Percentiles rank a stretch among this genome's conserved stretches.
These are phyloP conservation scores for Collybia nuda DNA, from an alignment of 768 basidiomycete genomes.

Conservation along the genomic window DNA sequence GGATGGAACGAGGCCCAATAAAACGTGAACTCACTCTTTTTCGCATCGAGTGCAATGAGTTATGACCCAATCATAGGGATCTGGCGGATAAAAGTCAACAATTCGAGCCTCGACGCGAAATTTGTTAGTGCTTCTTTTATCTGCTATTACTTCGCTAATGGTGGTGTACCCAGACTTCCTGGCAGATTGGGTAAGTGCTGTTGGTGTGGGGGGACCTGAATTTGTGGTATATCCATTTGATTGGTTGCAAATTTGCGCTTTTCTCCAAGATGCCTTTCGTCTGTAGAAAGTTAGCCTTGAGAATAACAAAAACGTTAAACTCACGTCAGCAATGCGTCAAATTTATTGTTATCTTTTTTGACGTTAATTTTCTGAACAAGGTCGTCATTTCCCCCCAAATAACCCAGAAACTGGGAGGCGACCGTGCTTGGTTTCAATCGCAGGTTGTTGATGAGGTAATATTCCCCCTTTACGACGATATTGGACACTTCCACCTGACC, in stretches of 20 bases:
- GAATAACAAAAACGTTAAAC: slow-evolving; percentile 8
- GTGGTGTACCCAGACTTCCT: slow-evolving; percentile 9
- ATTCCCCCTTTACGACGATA: slow-evolving; percentile 36
- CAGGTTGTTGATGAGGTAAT: slow-evolving; percentile 51
- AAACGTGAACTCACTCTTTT: slow-evolving; percentile 36
- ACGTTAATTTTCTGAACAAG: slow-evolving; percentile 45
- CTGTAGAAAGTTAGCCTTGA: slow-evolving; percentile 12
- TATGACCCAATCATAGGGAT: slow-evolving; percentile 45
- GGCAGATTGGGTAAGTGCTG: background rate
- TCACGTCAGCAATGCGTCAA: slow-evolving; percentile 43
- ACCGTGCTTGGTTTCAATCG: slow-evolving; percentile 38
- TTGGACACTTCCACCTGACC: slow-evolving; percentile 41
- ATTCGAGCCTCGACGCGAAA: slow-evolving; percentile 49
- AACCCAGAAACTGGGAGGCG: slow-evolving; percentile 35
- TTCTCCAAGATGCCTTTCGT: slow-evolving; percentile 28
- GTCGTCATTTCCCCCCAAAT: slow-evolving; percentile 44
- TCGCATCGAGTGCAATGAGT: slow-evolving; percentile 55
- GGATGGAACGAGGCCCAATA: background rate
- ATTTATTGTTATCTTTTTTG: slow-evolving; percentile 32
- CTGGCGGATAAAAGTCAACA: slow-evolving; percentile 55
- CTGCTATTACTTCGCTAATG: slow-evolving; percentile 34
- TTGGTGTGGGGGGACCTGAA: background rate
- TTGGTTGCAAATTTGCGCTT: background rate
- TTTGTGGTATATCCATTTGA: no score
- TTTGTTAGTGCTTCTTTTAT: slow-evolving; percentile 30